These are phyloP conservation scores for Talaromyces sp. DNA, from an alignment of 2,329 filamentous ascomycete genomes.

Conservation along the genomic window DNA sequence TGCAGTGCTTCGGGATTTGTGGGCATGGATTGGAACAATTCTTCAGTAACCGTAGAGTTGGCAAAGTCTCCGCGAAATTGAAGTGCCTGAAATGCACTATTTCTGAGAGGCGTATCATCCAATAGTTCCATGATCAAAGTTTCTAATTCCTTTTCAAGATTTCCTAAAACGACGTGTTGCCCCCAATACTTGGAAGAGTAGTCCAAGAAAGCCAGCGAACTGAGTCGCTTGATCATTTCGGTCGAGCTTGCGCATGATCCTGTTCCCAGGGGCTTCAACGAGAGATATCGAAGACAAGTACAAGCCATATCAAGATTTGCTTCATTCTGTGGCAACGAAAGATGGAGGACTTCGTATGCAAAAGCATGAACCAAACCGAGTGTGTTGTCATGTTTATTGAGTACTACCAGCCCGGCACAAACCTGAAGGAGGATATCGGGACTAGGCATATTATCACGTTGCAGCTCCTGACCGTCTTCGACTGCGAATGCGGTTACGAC, in stretches of 20 bases:
- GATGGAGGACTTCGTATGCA: conserved; percentile 1
- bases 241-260: background rate
- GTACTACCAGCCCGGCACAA: conserved; percentile 11
- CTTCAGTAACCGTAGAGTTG: background rate
- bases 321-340: background rate
- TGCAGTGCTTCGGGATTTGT: background rate
- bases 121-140: background rate
- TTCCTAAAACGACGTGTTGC: background rate
- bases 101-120: background rate
- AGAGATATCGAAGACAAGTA: background rate
- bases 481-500: background rate
- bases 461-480: background rate
- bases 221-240: background rate
- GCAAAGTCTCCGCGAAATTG: background rate
- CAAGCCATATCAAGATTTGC: background rate
- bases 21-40: background rate
- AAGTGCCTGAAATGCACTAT: background rate
- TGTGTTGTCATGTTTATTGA: conserved; percentile 9
- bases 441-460: background rate
- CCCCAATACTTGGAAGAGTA: conserved; percentile 1
- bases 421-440: conserved; percentile 9
- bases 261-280: background rate
- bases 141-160: background rate
- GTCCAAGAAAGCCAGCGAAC: background rate
- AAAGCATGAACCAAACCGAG: conserved; percentile 11